Base-by-base conservation (phyloP, 176 grass and related monocot species). In the Typha latifolia region DNA sequence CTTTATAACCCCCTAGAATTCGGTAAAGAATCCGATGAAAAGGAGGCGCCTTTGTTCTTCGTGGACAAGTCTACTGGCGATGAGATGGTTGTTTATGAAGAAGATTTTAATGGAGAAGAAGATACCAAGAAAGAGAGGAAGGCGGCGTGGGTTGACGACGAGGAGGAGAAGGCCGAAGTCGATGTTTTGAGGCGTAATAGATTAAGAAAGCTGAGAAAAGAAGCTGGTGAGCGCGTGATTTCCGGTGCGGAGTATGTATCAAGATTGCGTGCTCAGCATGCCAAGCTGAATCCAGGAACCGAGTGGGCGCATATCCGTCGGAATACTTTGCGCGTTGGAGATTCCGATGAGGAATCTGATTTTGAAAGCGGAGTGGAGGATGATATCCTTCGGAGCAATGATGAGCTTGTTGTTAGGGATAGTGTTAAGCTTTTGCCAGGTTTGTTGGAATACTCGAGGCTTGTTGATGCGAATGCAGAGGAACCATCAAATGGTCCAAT, bases 141-240 rank as follows among this genome's bases (percentile, higher is more conserved):
- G 55, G 81, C 89, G 69, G 85, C 22, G 0, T 92, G 94, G 91
- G 51, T 84, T 6, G 87, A 96, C 62, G 87, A 87, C 0, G 80
- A 91, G 23, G 91, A 96, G 19, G 80, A 91, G 56, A 87, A 3
- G 22, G 76, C 69, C 12, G 29, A 79, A 63, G 85, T 96, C 31
- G 74, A 96, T 32, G 91, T 96, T 7, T 4, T 67, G 34, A 91
- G 70, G 34, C 77, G 86, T 55, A 52, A 67, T 64, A 88, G 91
- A 62, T 71, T 96, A 68, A 85, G 84, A 31, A 96, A 88, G 64
- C 49, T 96, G 52, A 78, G 82, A 80, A 96, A 83, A 63, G 79
- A 81, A 32, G 84, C 12, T 3, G 71, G 82, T 24, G 87, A 91
- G 52, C 37, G 10, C 62, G 49, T 91, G 12, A 91, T 91, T 21